Evolutionary conservation across 192 early-diverging fungal species (phyloP), one percentile per base, ranked within the genome.

Genomic region (Martensiomyces pterosporus): DNA sequence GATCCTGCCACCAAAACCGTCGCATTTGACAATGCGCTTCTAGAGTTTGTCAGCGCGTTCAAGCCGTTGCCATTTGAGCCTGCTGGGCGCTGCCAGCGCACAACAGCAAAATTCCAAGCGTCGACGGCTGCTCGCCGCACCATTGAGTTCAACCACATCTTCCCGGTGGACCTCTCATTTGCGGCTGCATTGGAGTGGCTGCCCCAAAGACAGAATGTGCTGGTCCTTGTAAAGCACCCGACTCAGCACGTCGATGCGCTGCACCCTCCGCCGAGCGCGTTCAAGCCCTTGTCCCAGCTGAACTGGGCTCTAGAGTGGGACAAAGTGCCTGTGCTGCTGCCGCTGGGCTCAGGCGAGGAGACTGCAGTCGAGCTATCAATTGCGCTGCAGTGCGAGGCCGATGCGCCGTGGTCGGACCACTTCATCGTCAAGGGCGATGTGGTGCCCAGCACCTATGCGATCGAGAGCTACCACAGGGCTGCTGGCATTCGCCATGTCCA

Each of bases 261-360:
- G 27, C 18, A 17, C 24, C 63, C 57, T 18, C 64, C 64, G 17
- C 22, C 29, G 0, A 19, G 26, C 0, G 12, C 42, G 9, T 15
- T 67, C 1, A 50, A 43, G 12, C 70, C 70, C 0, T 12, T 23
- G 29, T 23, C 39, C 12, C 50, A 39, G 3, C 26, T 62, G 47
- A 58, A 74, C 17, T 74, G 59, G 63, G 15, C 37, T 15, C 34
- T 74, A 14, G 49, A 35, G n/a, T 74, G 70, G 61, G 26, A 47
- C 35, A 13, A 53, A 0, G 45, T 59, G 5, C 50, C 63, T 4
- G 49, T 61, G 7, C 37, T 40, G 13, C 37, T 74, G 51, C 70
- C 70, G 2, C 55, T 74, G 50, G 48, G 70, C 19, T 62, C 70
- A 0, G 70, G 70, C 49, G 63, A 74, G 43, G 29, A 44, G 32